These are phyloP conservation scores for Purshia tridentata DNA, from an alignment of 306 rosid genomes.

Conservation along the genomic window DNA sequence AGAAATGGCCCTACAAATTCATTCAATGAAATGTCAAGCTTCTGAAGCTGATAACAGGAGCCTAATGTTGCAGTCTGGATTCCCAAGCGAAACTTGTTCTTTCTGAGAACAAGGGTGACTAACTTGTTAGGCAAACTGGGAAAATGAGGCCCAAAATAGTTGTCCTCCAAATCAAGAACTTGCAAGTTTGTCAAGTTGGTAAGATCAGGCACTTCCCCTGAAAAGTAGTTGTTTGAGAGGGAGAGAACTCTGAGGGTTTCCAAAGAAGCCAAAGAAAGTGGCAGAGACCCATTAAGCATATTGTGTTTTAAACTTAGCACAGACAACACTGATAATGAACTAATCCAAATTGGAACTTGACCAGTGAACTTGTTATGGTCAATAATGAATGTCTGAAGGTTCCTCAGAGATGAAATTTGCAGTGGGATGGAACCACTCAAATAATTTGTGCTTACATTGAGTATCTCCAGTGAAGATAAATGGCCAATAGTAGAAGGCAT, in stretches of 20 bases:
- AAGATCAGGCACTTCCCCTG: conserved; percentile 74
- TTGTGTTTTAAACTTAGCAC: conserved; percentile 71
- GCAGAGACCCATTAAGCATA: conserved; percentile 53
- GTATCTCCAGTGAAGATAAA: conserved; percentile 69
- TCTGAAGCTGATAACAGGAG: conserved; percentile 63
- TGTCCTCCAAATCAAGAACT: conserved; percentile 63
- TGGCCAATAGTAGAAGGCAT: conserved; percentile 49
- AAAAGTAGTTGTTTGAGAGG: conserved; percentile 63
- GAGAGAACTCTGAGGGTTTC: conserved; percentile 57
- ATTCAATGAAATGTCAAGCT: conserved; percentile 74
- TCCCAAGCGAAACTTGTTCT: conserved; percentile 58
- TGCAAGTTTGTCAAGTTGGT: conserved; percentile 64
- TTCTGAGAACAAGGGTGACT: conserved; percentile 63
- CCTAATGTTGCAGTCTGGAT: conserved; percentile 48
- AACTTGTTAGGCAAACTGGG: conserved; percentile 65
- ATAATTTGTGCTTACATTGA: conserved; percentile 67
- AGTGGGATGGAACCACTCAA: conserved; percentile 60
- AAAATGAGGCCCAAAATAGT: conserved; percentile 70
- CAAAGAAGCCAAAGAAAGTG: conserved; percentile 50
- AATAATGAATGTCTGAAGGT: conserved; percentile 69
- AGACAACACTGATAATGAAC: conserved; percentile 61
- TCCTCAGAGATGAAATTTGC: conserved; percentile 51
- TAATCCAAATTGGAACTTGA: conserved; percentile 52
- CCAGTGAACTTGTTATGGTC: conserved; percentile 69
- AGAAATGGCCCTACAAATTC: conserved; percentile 73